phyloP scores from a whole-genome alignment of 257 asterid species.

The Solanum corneliomulleri region DNA sequence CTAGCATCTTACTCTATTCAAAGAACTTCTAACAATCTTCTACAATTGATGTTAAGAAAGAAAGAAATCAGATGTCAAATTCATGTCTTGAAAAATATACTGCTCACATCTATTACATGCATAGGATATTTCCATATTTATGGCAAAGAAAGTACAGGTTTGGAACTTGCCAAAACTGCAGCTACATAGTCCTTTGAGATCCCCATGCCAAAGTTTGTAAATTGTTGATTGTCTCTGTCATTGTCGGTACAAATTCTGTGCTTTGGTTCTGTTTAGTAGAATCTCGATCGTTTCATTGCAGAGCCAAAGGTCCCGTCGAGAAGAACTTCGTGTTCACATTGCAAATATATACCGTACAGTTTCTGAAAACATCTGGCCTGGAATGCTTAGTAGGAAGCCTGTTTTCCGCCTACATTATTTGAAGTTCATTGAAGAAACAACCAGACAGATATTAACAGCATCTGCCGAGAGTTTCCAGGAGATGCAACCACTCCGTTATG shows the following conservation, averaged over 20 bases:
- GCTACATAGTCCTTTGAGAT: not conserved
- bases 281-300: constrained; percentile 15
- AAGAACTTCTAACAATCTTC: not conserved
- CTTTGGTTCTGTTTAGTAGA: not conserved
- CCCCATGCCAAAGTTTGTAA: not conserved
- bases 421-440: constrained; percentile 91
- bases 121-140: not conserved
- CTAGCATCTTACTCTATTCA: not conserved
- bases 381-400: constrained; percentile 87
- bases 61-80: not conserved
- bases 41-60: not conserved
- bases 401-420: constrained; percentile 95
- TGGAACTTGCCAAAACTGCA: not conserved
- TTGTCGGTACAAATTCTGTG: not conserved
- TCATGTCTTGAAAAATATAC: not conserved
- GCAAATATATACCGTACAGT: constrained; percentile 86
- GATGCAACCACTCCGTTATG: constrained; percentile 86
- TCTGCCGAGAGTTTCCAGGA: constrained; percentile 82
- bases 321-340: constrained; percentile 82
- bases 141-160: not conserved
- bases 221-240: not conserved
- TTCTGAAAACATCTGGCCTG: constrained; percentile 97
- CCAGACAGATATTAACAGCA: constrained; percentile 60
- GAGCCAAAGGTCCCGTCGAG: constrained; percentile 97
- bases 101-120: not conserved